phyloP scores from a whole-genome alignment of 2,329 filamentous ascomycete species.

The Pseudogymnoascus sp. region DNA sequence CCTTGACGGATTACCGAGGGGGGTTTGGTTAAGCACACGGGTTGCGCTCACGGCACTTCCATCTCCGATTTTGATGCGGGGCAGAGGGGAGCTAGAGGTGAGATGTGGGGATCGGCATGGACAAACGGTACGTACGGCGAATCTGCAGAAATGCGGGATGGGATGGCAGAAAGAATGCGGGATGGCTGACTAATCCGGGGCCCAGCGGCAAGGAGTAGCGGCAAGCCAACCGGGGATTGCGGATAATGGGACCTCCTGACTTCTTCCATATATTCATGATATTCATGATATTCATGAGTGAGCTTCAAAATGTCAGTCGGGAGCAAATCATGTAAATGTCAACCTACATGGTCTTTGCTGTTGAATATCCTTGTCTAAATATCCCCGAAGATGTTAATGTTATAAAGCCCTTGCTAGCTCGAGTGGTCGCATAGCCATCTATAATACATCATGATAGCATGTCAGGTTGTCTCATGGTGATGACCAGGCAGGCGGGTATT shows the following conservation, averaged over 20 bases:
- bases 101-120: conserved; percentile 6
- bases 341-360: background rate
- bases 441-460: background rate
- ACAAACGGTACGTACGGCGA: background rate
- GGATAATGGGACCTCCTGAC: background rate
- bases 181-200: background rate
- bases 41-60: background rate
- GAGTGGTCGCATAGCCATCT: background rate
- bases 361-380: background rate
- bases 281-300: background rate
- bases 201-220: background rate
- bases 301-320: background rate
- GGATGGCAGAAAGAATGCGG: background rate
- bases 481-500: background rate
- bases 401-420: background rate
- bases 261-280: background rate
- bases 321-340: background rate
- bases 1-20: conserved; percentile 1
- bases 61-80: background rate
- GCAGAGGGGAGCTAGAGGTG: background rate
- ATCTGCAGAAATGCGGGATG: background rate
- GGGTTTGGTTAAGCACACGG: background rate
- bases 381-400: no score
- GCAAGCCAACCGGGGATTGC: background rate
- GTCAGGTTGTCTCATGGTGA: background rate